Evolutionary conservation across 192 early-diverging fungal species (phyloP).

Genomic region (Coemansia sp.): DNA sequence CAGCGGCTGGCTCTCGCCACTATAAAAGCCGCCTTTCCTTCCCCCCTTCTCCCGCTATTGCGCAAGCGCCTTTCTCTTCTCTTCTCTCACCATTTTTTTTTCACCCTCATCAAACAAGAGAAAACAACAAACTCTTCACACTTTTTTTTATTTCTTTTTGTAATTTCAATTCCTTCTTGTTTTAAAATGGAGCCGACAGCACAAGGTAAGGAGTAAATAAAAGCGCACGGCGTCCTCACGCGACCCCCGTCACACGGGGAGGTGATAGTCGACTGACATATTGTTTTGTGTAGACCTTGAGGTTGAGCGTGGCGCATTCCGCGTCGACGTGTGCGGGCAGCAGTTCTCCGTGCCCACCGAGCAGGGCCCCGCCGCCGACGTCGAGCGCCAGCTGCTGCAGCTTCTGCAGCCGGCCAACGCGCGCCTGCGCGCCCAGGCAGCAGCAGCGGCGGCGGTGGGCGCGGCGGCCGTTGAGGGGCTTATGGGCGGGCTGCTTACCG

Average conservation of each 20-base stretch:
- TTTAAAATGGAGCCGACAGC: not conserved
- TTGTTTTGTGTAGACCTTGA: not conserved
- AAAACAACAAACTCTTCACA: not conserved
- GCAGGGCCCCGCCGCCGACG: conserved; percentile 7
- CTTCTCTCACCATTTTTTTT: not conserved
- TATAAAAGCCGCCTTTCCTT: not conserved
- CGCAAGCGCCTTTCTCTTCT: not conserved
- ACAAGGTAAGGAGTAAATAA: not conserved
- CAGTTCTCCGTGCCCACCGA: conserved; percentile 43
- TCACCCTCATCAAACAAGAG: not conserved
- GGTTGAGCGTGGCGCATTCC: conserved; percentile 36
- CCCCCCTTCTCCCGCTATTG: not conserved
- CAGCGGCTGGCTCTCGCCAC: not conserved
- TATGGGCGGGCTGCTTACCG: not conserved
- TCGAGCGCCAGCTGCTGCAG: conserved; percentile 21
- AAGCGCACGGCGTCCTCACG: not conserved
- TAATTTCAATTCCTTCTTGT: not conserved
- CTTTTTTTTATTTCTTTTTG: not conserved
- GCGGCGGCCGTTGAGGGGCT: conserved; percentile 17
- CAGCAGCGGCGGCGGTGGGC: conserved; percentile 11
- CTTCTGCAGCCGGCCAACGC: conserved; percentile 16
- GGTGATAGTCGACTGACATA: not conserved
- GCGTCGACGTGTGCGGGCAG: conserved; percentile 47
- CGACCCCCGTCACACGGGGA: not conserved
- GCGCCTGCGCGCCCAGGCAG: conserved; percentile 12